Evolutionary conservation across 192 early-diverging fungal species (phyloP), one percentile per base, ranked within the genome.

Genomic region (Coemansia sp.): DNA sequence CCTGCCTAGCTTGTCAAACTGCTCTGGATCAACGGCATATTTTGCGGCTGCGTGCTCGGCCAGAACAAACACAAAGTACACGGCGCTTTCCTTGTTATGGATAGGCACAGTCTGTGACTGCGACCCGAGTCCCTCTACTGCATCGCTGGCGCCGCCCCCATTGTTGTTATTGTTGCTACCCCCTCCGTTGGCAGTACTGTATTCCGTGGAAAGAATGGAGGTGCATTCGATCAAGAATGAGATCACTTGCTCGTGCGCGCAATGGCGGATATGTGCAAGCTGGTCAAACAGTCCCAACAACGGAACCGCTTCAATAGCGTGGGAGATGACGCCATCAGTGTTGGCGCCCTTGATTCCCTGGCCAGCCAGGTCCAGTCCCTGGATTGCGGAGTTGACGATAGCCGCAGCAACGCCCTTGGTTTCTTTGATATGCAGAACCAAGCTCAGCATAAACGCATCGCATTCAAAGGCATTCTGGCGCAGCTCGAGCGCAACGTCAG

Each of bases 381-480:
- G 54, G 38, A 43, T 51, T 9, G 67, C 42, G 13, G 59, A 68
- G 64, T 75, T 75, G 54, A 81, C 63, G 14, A 75, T 48, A 9
- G 69, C 70, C 1, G 69, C 44, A 10, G 54, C 39, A 45, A 68
- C 55, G 7, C 45, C 50, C 40, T 44, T 64, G 14, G 32, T 76
- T 4, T 53, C 58, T 20, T 54, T 64, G 43, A 71, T 55, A 22
- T 55, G 61, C n/a, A 59, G 44, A 7, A 74, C 63, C 55, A 82
- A 61, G 65, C 74, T 73, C 32, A 68, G 70, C 5, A 77, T 61
- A 54, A 82, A 82, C 13, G 79, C 70, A 49, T 82, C 79, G 0
- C 67, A 11, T 38, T 82, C 79, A 68, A 76, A 74, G 7, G 74
- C 79, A 57, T 50, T 64, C 5, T 68, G 53, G 25, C 12, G 44